phyloP scores from a whole-genome alignment of 345 rosid species.

The Eucalyptus cladocalyx region DNA sequence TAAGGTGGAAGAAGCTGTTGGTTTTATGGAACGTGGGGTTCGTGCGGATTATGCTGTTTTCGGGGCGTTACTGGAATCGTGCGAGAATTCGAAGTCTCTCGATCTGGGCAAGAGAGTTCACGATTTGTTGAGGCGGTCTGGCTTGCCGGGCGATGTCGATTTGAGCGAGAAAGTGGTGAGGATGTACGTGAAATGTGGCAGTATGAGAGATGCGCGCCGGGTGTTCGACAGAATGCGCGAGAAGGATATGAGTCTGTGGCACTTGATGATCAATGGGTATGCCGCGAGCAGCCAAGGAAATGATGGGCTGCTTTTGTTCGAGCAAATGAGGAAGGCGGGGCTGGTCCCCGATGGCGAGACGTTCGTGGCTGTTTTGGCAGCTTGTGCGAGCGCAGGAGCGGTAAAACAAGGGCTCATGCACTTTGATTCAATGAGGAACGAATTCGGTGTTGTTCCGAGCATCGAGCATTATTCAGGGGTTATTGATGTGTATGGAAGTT shows the following conservation, averaged over 20 bases:
- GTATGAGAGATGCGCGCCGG: constrained; percentile 24
- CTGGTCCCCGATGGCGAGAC: constrained; percentile 10
- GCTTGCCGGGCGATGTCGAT: constrained; percentile 5
- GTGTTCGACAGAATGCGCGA: constrained; percentile 48
- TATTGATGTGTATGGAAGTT: constrained; percentile 21
- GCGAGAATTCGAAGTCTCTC: constrained; percentile 18
- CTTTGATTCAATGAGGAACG: constrained; percentile 26
- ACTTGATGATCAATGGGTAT: constrained; percentile 28
- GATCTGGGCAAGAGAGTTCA: constrained; percentile 21
- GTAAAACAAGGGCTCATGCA: constrained; percentile 16
- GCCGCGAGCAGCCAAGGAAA: constrained; percentile 25
- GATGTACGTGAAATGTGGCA: constrained; percentile 17
- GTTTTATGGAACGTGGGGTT: constrained; percentile 9
- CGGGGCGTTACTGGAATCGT: constrained; percentile 13
- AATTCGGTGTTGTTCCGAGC: constrained; percentile 17
- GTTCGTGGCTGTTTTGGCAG: constrained; percentile 15
- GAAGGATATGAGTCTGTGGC: constrained; percentile 21
- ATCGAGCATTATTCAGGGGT: constrained; percentile 26
- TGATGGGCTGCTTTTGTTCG: constrained; percentile 29
- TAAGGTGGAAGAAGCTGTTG: constrained; percentile 26
- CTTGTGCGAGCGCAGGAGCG: constrained; percentile 30
- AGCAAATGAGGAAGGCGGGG: constrained; percentile 21
- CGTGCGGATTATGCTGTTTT: constrained; percentile 20
- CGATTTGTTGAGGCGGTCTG: constrained; percentile 16
- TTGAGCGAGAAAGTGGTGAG: constrained; percentile 19